These are phyloP conservation scores for Jacaranda copaia DNA, from an alignment of 257 asterid genomes.

Conservation along the genomic window DNA sequence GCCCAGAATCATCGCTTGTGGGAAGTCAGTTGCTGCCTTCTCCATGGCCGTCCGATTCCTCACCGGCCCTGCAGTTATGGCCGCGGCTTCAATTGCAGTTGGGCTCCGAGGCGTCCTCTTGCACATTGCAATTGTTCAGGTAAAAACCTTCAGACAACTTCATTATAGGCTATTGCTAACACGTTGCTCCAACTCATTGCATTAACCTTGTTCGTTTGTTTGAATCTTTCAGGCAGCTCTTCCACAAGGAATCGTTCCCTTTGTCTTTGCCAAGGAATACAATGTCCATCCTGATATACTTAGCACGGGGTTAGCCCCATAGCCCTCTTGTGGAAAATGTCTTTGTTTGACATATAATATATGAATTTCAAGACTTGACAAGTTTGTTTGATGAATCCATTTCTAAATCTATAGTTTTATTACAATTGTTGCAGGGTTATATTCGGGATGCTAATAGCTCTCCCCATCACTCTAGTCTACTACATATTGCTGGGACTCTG, in stretches of 20 bases:
- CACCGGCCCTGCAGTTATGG: conserved; percentile 78
- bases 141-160: background rate
- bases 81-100: conserved; percentile 71
- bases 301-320: conserved; percentile 68
- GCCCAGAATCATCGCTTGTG: conserved; percentile 73
- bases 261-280: conserved; percentile 78
- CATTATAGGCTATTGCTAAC: background rate
- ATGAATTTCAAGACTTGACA: background rate
- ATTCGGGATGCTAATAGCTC: conserved; percentile 91
- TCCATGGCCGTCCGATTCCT: conserved; percentile 71
- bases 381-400: background rate
- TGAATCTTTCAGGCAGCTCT: conserved; percentile 64
- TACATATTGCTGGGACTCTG: conserved; percentile 81
- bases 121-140: conserved; percentile 79
- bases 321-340: no score
- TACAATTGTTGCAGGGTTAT: conserved; percentile 70
- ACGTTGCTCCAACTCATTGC: background rate
- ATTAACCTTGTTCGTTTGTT: background rate
- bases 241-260: conserved; percentile 79
- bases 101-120: conserved; percentile 70
- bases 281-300: conserved; percentile 75
- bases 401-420: background rate
- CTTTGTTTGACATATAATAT: background rate
- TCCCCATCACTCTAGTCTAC: conserved; percentile 88
- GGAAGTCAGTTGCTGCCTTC: conserved; percentile 63